Evolutionary conservation across 1,139 yeast genomes (phyloP).

Genomic region (Ogataea hybrid): DNA sequence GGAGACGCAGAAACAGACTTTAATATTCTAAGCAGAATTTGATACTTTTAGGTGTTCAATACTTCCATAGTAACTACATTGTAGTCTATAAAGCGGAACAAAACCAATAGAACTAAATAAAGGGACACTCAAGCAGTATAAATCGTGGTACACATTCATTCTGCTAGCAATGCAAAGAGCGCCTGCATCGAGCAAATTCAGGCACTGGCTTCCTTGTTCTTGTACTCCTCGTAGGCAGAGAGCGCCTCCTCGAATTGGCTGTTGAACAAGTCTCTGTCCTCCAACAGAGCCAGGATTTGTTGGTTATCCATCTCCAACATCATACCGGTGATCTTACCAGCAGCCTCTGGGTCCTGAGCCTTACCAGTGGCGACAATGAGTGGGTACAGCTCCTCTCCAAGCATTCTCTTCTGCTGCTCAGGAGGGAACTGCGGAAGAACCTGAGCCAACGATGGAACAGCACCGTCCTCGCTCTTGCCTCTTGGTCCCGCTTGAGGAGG

Average conservation of each 20-base stretch:
- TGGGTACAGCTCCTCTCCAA: conserved; percentile 98
- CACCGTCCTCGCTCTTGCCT: conserved; percentile 29
- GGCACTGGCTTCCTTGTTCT: conserved; percentile 34
- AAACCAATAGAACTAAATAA: conserved; percentile 2
- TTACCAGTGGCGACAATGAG: conserved; percentile 89
- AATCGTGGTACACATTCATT: conserved; percentile 3
- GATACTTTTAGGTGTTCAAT: background rate
- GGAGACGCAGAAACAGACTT: conserved; percentile 38
- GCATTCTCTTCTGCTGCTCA: conserved; percentile 93
- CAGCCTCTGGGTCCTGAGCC: conserved; percentile 84
- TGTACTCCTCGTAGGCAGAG: conserved; percentile 87
- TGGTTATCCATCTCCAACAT: conserved; percentile 92
- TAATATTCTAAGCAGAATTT: conserved; percentile 12
- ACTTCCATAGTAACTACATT: background rate
- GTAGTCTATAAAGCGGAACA: conserved; percentile 1
- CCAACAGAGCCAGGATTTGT: conserved; percentile 85
- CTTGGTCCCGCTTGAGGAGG: conserved; percentile 19
- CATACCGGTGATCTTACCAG: conserved; percentile 99
- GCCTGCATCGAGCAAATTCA: conserved; percentile 7
- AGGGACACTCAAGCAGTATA: conserved; percentile 7
- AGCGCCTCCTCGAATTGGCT: conserved; percentile 94
- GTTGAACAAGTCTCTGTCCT: conserved; percentile 86
- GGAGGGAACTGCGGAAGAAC: conserved; percentile 63
- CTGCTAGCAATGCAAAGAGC: conserved; percentile 10
- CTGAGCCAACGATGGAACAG: conserved; percentile 42